Base-by-base conservation (phyloP, 2,329 filamentous ascomycete genomes). In the Rhynchosporium agropyri region DNA sequence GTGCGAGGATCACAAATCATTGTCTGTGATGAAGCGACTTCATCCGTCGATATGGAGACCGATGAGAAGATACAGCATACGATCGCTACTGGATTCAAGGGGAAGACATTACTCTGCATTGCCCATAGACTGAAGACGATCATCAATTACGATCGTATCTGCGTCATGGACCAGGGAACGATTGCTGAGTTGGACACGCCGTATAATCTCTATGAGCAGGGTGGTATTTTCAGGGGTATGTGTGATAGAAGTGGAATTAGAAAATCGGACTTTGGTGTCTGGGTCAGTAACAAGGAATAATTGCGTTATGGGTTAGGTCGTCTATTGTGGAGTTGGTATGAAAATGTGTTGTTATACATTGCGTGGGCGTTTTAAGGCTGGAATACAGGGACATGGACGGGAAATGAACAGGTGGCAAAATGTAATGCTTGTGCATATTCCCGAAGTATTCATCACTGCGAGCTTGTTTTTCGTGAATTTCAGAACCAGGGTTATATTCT, bases 11-110 rank as follows among this genome's bases (percentile, higher is more conserved):
- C 89, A 0, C 91, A 90, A 70, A 97, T 98, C 77, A 97, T 98
- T 70, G 89, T 99, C 56, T 97, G 94, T 76, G 95, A 99, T 79
- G 95, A 99, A 77, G 95, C 95, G 0, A 99, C 95, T 0, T 92
- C 89, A 1, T 90, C 86, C 0, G 93, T 98, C 7, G 94, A 98
- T 76, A 95, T 97, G 81, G 94, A 97, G 74, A 98, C 94, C 3
- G 95, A 99, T 74, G 89, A 92, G 77, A 96, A 95, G 83, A 97
- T 98, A 74, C 94, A 98, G 77, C 80, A 81, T 61, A 96, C 93
- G 3, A 97, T 98, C 76, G 89, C 91, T 0, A 83, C 84, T 0
- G 93, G 88, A 0, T 98, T 98, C 80, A 83, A 84, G 60, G 93
- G 92, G 63, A 91, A 90, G 80, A 97, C 94, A 2, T 78, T 98